A percentile compares a stretch with the other conserved stretches of the same genome.
phyloP scores from a whole-genome alignment of 768 basidiomycete genomes.

The Lanmaoa rubissima region DNA sequence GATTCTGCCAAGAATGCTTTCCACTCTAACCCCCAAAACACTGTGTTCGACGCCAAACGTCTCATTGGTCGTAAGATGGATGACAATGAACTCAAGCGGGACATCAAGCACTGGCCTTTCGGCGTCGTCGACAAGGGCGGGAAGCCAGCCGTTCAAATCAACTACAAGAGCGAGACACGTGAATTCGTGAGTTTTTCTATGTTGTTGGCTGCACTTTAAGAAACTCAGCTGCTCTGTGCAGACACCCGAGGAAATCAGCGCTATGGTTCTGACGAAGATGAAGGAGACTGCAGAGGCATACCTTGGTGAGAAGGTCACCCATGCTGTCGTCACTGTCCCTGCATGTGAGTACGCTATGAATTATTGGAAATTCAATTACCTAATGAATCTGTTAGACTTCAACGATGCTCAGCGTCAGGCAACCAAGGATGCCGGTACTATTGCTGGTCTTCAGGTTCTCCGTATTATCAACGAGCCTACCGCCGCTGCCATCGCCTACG shows the following conservation, averaged over 20 bases:
- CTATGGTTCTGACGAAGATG: constrained; percentile 97
- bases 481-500: constrained; percentile 96
- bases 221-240: constrained; percentile 24
- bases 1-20: constrained; percentile 97
- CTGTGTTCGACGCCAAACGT: constrained; percentile 96
- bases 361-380: neutral
- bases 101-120: constrained; percentile 93
- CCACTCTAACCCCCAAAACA: constrained; percentile 88
- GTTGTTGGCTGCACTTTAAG: neutral
- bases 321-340: constrained; percentile 97
- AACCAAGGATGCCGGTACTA: constrained; percentile 96
- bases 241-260: constrained; percentile 93
- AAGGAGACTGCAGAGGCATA: constrained; percentile 99
- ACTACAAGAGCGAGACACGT: constrained; percentile 74
- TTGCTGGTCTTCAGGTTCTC: constrained; percentile 91
- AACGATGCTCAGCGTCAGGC: constrained; percentile 99
- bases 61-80: constrained; percentile 86
- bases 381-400: constrained; percentile 69
- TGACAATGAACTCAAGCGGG: constrained; percentile 76
- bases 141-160: constrained; percentile 77
- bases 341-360: constrained; percentile 58
- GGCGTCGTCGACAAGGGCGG: constrained; percentile 72
- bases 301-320: constrained; percentile 92
- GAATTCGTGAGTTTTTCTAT: constrained; percentile 66
- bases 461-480: constrained; percentile 99